phyloP scores from a whole-genome alignment of 371 early-diverging fungal species.

The Rhizomucor miehei region DNA sequence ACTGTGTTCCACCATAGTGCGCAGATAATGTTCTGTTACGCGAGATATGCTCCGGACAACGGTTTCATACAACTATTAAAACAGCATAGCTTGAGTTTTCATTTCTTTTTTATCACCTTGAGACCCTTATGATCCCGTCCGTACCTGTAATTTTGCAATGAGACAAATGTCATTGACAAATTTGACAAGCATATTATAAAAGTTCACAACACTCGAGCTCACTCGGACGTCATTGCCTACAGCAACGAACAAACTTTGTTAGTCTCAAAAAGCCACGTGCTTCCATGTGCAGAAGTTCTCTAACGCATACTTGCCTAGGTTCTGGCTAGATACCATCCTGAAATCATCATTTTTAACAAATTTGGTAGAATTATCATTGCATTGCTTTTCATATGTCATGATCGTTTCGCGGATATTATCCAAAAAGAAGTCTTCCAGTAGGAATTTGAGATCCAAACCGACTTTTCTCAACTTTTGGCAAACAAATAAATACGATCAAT shows the following conservation, averaged over 20 bases:
- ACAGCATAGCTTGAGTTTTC: neutral
- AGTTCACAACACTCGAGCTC: slow-evolving; percentile 57
- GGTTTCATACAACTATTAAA: slow-evolving; percentile 35
- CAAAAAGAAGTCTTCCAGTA: slow-evolving; percentile 77
- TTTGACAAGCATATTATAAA: slow-evolving; percentile 70
- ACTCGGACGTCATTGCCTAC: slow-evolving; percentile 40
- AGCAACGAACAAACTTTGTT: slow-evolving; percentile 3
- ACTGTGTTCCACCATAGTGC: slow-evolving; percentile 34
- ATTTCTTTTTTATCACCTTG: neutral
- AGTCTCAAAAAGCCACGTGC: too few species aligned
- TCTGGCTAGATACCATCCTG: slow-evolving; percentile 54
- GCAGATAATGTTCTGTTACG: slow-evolving; percentile 43
- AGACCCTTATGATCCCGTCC: neutral
- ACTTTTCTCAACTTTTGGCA: slow-evolving; percentile 65
- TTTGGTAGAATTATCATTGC: slow-evolving; percentile 52
- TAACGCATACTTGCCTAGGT: slow-evolving; percentile 35
- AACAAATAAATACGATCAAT: slow-evolving; percentile 10
- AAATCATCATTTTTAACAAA: slow-evolving; percentile 64
- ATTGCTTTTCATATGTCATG: slow-evolving; percentile 55
- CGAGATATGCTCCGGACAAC: slow-evolving; percentile 38
- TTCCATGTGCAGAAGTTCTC: too few species aligned
- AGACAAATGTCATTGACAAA: slow-evolving; percentile 79
- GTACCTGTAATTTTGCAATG: slow-evolving; percentile 63
- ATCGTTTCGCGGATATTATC: slow-evolving; percentile 70
- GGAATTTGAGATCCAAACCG: slow-evolving; percentile 85